phyloP scores from a whole-genome alignment of 2,329 filamentous ascomycete genomes.

The Exophiala alcalophila region DNA sequence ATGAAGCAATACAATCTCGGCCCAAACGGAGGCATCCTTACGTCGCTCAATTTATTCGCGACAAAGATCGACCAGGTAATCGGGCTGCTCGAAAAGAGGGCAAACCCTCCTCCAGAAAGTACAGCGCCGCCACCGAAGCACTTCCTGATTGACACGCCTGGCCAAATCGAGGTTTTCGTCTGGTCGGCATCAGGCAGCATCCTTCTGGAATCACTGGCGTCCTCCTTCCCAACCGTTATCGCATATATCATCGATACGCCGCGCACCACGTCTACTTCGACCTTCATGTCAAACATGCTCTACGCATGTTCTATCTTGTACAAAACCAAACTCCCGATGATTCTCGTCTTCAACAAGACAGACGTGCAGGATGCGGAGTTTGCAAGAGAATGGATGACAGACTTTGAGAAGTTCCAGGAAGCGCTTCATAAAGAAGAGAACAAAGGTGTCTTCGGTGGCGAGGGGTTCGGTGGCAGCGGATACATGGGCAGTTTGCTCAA shows the following conservation, averaged over 20 bases:
- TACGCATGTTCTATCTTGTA: constrained; percentile 98
- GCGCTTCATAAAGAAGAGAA: constrained; percentile 79
- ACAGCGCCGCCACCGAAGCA: constrained; percentile 68
- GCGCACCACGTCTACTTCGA: constrained; percentile 84
- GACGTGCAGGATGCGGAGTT: constrained; percentile 89
- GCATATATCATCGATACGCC: constrained; percentile 98
- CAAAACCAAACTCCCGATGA: constrained; percentile 98
- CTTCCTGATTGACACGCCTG: constrained; percentile 91
- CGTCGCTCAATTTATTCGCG: constrained; percentile 90
- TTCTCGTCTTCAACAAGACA: constrained; percentile 98
- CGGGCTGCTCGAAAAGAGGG: constrained; percentile 81
- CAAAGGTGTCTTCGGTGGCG: constrained; percentile 69
- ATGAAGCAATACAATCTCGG: constrained; percentile 99
- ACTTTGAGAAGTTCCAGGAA: constrained; percentile 92
- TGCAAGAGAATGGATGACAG: constrained; percentile 98
- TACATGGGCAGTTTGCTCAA: constrained; percentile 97
- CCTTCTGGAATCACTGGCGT: constrained; percentile 85
- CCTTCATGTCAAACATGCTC: constrained; percentile 99
- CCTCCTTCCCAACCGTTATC: constrained; percentile 92
- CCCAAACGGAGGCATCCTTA: constrained; percentile 94
- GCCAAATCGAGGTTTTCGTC: constrained; percentile 98
- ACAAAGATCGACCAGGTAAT: constrained; percentile 98
- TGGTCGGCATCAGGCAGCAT: constrained; percentile 97
- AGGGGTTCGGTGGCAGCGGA: constrained; percentile 75
- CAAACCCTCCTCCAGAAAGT: constrained; percentile 60